Conservation (phyloP, 805 yeast species). For the Candida ponderosae region DNA sequence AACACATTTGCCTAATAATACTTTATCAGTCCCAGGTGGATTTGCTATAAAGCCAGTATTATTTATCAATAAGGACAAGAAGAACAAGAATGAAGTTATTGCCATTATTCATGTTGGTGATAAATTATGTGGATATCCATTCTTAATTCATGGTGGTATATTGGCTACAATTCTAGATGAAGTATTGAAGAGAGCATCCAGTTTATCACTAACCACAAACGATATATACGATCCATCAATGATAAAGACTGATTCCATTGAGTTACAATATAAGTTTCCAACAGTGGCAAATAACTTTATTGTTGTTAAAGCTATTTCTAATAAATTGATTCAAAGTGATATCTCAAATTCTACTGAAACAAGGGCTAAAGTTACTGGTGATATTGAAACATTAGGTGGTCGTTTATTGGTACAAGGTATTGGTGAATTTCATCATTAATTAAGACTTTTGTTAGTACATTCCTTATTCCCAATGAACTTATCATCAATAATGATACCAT, state of each 20-base stretch:
- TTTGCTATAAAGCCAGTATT: slow-evolving; percentile 67
- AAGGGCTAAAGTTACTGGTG: slow-evolving; percentile 41
- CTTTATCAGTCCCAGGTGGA: slow-evolving; percentile 70
- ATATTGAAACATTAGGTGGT: slow-evolving; percentile 45
- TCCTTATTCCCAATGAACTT: slow-evolving; percentile 6
- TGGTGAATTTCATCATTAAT: slow-evolving; percentile 30
- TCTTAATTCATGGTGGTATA: slow-evolving; percentile 83
- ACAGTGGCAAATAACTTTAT: slow-evolving; percentile 74
- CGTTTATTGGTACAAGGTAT: slow-evolving; percentile 48
- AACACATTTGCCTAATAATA: slow-evolving; percentile 33
- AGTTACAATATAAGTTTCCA: slow-evolving; percentile 57
- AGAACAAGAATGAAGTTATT: slow-evolving; percentile 47
- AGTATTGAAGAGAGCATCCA: slow-evolving; percentile 48
- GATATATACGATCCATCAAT: slow-evolving; percentile 31
- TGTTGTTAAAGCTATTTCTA: slow-evolving; percentile 46
- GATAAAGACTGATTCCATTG: slow-evolving; percentile 39
- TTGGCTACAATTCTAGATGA: slow-evolving; percentile 77
- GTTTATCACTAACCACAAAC: slow-evolving; percentile 25
- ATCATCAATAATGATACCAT: slow-evolving; percentile 42
- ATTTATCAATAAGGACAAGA: slow-evolving; percentile 47
- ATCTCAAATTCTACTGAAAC: too few species aligned
- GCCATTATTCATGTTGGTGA: slow-evolving; percentile 73
- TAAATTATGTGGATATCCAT: slow-evolving; percentile 78
- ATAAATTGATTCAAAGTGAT: slow-evolving; percentile 21
- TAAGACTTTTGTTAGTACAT: too few species aligned